phyloP scores from a whole-genome alignment of 345 rosid genomes.

The Lumnitzera littorea region DNA sequence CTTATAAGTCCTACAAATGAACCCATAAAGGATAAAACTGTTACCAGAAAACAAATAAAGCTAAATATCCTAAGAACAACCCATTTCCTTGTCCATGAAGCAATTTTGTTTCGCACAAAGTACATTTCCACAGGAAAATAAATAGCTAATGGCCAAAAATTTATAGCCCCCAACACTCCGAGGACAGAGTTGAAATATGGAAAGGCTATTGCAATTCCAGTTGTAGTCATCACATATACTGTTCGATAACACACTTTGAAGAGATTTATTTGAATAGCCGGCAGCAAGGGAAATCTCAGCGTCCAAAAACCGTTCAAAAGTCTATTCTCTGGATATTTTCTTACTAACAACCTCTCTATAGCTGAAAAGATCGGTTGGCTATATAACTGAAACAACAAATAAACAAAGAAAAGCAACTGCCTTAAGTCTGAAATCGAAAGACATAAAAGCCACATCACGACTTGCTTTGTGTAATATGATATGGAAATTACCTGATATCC shows the following conservation, averaged over 20 bases:
- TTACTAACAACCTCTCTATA: slow-evolving; percentile 27
- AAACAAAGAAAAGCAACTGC: not conserved
- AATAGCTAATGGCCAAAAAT: slow-evolving; percentile 67
- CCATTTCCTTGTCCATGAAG: slow-evolving; percentile 54
- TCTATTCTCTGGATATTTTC: slow-evolving; percentile 31
- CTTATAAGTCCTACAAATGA: slow-evolving; percentile 47
- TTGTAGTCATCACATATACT: slow-evolving; percentile 36
- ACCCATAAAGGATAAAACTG: slow-evolving; percentile 40
- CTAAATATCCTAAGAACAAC: slow-evolving; percentile 36
- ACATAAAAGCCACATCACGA: not conserved
- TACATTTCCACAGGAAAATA: slow-evolving; percentile 81
- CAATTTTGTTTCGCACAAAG: slow-evolving; percentile 42
- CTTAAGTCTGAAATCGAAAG: not conserved
- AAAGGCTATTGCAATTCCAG: slow-evolving; percentile 40
- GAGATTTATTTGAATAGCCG: slow-evolving; percentile 22
- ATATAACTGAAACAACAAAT: slow-evolving; percentile 25
- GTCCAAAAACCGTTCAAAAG: slow-evolving; percentile 22
- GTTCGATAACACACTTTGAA: slow-evolving; percentile 40
- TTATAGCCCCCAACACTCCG: slow-evolving; percentile 58
- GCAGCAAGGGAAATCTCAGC: slow-evolving; percentile 24
- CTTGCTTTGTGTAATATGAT: too few relatives aligned
- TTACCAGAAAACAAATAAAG: slow-evolving; percentile 24
- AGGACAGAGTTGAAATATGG: slow-evolving; percentile 81
- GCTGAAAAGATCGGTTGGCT: slow-evolving; percentile 49
- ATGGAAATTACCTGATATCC: slow-evolving; percentile 36